These are phyloP conservation scores for Leccinum subspadiceum DNA, from an alignment of 1,284 basidiomycete genomes.

Conservation along the genomic window DNA sequence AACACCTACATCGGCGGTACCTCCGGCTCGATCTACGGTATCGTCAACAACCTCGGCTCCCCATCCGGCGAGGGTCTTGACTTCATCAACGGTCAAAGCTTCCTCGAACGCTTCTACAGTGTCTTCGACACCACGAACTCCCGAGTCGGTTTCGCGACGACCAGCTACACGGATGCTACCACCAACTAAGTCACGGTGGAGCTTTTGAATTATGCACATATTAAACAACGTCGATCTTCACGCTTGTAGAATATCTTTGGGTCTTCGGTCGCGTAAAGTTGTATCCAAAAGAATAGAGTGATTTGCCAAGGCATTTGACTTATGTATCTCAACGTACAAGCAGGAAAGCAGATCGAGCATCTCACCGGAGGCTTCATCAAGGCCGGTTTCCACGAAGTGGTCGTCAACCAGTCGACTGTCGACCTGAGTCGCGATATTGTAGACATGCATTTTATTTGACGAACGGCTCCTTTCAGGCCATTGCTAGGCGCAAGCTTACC, in stretches of 20 bases:
- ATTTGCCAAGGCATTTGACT: not conserved
- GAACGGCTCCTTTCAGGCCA: conserved; percentile 47
- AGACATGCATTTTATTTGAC: not conserved
- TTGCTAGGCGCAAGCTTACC: conserved; percentile 56
- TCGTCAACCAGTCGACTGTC: conserved; percentile 78
- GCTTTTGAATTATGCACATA: not conserved
- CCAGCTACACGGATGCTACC: conserved; percentile 53
- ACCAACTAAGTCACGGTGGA: conserved; percentile 42
- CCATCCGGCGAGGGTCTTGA: conserved; percentile 45
- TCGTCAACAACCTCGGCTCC: conserved; percentile 43
- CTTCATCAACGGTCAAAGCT: conserved; percentile 53
- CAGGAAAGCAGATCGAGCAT: conserved; percentile 91
- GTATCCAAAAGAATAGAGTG: conserved; percentile 8
- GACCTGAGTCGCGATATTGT: conserved; percentile 42
- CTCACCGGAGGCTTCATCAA: conserved; percentile 84
- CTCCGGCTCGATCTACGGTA: conserved; percentile 44
- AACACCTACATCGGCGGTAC: conserved; percentile 46
- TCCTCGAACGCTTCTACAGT: conserved; percentile 67
- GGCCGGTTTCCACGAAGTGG: conserved; percentile 92
- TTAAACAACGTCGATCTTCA: not conserved
- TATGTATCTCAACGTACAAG: conserved; percentile 59
- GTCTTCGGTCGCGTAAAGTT: not conserved
- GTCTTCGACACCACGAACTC: conserved; percentile 59
- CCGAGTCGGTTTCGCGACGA: conserved; percentile 57
- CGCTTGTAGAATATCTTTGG: not conserved